Conservation (phyloP, 192 early-diverging fungal genomes). For the Backusella circina region DNA sequence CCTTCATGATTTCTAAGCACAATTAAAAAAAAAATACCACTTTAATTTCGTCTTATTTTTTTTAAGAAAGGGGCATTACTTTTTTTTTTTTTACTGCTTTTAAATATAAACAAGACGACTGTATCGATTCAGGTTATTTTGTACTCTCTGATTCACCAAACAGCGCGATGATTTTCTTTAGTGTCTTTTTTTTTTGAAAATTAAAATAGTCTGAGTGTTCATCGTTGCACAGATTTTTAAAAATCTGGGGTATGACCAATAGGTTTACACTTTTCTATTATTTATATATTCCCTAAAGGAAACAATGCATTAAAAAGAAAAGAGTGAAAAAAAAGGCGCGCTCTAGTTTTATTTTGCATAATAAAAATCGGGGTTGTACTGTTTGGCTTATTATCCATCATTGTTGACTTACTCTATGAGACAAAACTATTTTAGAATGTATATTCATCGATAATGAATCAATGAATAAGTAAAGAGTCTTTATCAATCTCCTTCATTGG, state of each 20-base stretch:
- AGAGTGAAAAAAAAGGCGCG: neutral
- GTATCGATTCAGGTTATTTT: neutral
- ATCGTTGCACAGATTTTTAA: neutral
- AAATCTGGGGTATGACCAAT: slow-evolving; percentile 2
- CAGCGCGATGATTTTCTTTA: neutral
- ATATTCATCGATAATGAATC: neutral
- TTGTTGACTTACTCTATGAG: neutral
- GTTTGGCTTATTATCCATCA: neutral
- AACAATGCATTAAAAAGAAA: neutral
- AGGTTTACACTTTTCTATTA: neutral
- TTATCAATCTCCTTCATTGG: neutral
- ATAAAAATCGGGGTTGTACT: neutral
- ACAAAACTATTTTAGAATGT: neutral
- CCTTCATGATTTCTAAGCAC: neutral
- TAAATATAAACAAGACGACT: neutral
- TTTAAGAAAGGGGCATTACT: neutral
- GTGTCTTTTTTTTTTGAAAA: neutral
- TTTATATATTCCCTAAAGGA: neutral
- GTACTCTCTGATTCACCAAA: neutral
- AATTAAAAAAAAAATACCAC: neutral
- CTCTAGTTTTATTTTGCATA: neutral
- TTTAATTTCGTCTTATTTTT: neutral
- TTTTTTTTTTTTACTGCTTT: neutral
- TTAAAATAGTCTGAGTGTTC: neutral
- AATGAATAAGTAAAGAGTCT: neutral